Evolutionary conservation across 768 basidiomycete species (phyloP), one percentile per base, ranked within the genome.

Genomic region (Hysterangium stoloniferum): DNA sequence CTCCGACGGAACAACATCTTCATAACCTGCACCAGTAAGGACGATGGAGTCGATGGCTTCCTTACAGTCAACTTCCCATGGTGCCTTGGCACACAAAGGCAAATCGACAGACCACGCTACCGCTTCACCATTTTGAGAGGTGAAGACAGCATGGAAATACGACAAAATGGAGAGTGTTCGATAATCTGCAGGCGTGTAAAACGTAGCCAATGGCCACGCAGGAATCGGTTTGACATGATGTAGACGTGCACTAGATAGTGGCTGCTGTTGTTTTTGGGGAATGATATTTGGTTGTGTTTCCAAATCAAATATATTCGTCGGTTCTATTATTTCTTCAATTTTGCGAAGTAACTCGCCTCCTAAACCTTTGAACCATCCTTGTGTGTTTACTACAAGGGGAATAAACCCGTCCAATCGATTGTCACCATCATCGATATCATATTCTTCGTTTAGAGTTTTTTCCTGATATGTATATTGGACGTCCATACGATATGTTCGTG

Each of bases 301-400:
- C 57, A 54, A 69, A 64, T 20, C 59, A 61, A 78, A 88, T 20
- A 85, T 65, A 51, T 78, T 68, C 0, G 79, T 78, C 0, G 88
- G 78, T 20, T 76, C 70, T 4, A 80, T 67, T 29, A 81, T 66
- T 8, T 75, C 75, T 57, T 93, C 83, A 42, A 99, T 83, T 54
- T 76, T 77, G 12, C 62, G 62, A 2, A 80, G 77, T 9, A 98
- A 67, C 58, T 95, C 88, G 13, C 80, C 83, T 3, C 95, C 95
- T 2, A 96, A 78, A 6, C 95, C 95, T 63, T 94, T 97, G 4
- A 78, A 78, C 95, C 95, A 99, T 2, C 95, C 95, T 81, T 95
- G 94, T 0, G 89, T 97, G 62, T 98, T 99, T 46, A 98, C 77
- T 13, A 97, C 79, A 15, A 97, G 77, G 0, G 95, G 95, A 4